Conservation (phyloP, 805 yeast species). For the Kuraishia molischiana region DNA sequence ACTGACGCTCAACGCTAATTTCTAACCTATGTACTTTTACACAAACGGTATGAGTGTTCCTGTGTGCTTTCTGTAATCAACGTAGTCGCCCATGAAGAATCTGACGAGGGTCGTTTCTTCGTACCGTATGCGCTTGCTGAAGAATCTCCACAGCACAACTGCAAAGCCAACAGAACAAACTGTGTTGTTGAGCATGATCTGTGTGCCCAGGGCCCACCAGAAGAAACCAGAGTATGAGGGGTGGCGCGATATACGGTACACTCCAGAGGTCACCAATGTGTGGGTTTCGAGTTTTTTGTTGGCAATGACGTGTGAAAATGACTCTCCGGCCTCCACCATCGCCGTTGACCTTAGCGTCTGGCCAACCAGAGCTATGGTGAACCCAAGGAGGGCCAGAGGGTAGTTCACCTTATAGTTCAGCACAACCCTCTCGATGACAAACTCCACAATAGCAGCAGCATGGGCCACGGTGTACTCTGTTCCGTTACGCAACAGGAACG, state of each 20-base stretch:
- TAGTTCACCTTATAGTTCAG: conserved; percentile 24
- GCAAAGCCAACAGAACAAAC: conserved; percentile 45
- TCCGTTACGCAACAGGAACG: conserved; percentile 61
- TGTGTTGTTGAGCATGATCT: conserved; percentile 60
- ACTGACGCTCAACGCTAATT: not conserved
- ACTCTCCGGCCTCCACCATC: conserved; percentile 80
- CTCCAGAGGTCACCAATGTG: conserved; percentile 59
- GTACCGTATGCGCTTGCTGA: conserved; percentile 48
- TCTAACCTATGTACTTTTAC: not conserved
- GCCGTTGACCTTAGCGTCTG: conserved; percentile 65
- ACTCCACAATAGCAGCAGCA: conserved; percentile 40
- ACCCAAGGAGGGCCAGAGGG: conserved; percentile 31
- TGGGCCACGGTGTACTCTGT: conserved; percentile 50
- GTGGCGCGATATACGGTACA: conserved; percentile 63
- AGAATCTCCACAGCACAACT: conserved; percentile 57
- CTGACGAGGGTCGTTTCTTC: conserved; percentile 60
- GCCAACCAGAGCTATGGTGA: conserved; percentile 40
- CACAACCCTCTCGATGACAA: conserved; percentile 29
- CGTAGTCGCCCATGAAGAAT: conserved; percentile 69
- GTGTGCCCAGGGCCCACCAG: conserved; percentile 90
- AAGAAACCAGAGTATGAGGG: conserved; percentile 90
- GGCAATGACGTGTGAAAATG: conserved; percentile 78
- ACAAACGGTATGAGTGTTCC: conserved; percentile 61
- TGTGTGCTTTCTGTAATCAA: conserved; percentile 35
- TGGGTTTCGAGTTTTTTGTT: conserved; percentile 44